phyloP scores from a whole-genome alignment of 2,329 filamentous ascomycete genomes.

The Aspergillus sp. region DNA sequence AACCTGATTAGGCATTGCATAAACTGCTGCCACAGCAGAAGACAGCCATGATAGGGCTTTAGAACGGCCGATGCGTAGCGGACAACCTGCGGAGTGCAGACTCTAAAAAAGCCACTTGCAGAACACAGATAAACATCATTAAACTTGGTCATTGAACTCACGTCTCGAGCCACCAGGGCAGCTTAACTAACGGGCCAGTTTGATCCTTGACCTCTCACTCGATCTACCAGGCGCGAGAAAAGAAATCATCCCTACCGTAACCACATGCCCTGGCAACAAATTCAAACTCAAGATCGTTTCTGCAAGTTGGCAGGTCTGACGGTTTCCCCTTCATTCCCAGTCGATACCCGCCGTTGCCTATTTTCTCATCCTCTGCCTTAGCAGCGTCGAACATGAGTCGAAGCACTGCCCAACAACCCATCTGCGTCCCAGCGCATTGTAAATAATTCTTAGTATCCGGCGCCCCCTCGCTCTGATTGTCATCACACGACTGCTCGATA shows the following conservation, averaged over 20 bases:
- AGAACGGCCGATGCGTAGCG: too few relatives aligned
- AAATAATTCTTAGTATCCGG: slow-evolving; percentile 31
- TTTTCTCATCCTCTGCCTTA: slow-evolving; percentile 26
- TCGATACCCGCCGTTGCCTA: slow-evolving; percentile 27
- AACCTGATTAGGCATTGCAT: too few relatives aligned
- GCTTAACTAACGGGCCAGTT: too few relatives aligned
- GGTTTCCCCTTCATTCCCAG: slow-evolving; percentile 18
- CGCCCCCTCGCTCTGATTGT: slow-evolving; percentile 27
- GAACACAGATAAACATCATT: too few relatives aligned
- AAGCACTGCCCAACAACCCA: slow-evolving; percentile 30
- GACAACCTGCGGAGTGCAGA: too few relatives aligned
- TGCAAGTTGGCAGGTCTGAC: slow-evolving; percentile 28
- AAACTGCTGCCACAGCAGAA: too few relatives aligned
- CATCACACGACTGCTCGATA: slow-evolving; percentile 20
- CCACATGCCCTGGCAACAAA: slow-evolving; percentile 31
- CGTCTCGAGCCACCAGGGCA: too few relatives aligned
- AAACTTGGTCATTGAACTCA: too few relatives aligned
- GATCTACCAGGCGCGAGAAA: slow-evolving; percentile 8
- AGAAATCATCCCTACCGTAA: slow-evolving; percentile 11
- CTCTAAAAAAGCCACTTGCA: too few relatives aligned
- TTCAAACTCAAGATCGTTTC: slow-evolving; percentile 40
- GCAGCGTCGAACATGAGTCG: slow-evolving; percentile 25
- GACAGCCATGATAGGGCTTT: too few relatives aligned
- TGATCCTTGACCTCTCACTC: not conserved
- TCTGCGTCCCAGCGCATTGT: slow-evolving; percentile 24